Conservation (phyloP, 2,329 filamentous ascomycete species). For the Xylariaceae sp. region DNA sequence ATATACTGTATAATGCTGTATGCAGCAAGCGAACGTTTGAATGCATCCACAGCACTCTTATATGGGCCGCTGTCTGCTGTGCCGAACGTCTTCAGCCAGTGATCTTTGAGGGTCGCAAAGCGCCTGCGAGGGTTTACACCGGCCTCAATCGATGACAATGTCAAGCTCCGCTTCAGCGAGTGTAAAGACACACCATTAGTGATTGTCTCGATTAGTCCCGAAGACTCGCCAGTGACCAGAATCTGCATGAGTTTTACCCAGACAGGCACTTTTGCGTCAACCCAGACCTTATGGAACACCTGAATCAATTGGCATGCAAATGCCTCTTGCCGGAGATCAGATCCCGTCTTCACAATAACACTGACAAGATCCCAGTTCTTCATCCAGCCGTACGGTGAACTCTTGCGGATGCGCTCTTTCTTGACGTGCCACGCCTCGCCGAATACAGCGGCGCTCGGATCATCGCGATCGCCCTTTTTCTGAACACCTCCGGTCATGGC, state of each 20-base stretch:
- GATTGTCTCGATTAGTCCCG: constrained; percentile 80
- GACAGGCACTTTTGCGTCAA: constrained; percentile 67
- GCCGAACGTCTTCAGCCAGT: constrained; percentile 77
- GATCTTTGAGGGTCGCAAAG: constrained; percentile 75
- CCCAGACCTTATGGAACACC: constrained; percentile 77
- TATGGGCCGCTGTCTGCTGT: constrained; percentile 63
- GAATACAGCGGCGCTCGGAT: constrained; percentile 80
- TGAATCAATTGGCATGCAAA: constrained; percentile 82
- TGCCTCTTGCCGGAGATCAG: constrained; percentile 76
- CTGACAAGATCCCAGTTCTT: constrained; percentile 85
- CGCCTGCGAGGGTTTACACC: constrained; percentile 68
- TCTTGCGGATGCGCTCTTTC: constrained; percentile 75
- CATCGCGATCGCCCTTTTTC: constrained; percentile 74
- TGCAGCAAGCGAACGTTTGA: constrained; percentile 74
- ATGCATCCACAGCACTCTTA: constrained; percentile 67
- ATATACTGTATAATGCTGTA: constrained; percentile 84
- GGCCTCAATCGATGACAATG: constrained; percentile 66
- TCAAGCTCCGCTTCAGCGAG: constrained; percentile 76
- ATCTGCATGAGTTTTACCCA: constrained; percentile 89
- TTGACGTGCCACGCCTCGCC: constrained; percentile 82
- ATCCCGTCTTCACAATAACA: constrained; percentile 83
- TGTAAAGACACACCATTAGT: constrained; percentile 85
- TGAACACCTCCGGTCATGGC: constrained; percentile 80
- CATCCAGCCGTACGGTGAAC: constrained; percentile 82
- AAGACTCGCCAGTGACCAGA: constrained; percentile 77